phyloP scores from a whole-genome alignment of 768 basidiomycete species.

The Serpula lacrymans region DNA sequence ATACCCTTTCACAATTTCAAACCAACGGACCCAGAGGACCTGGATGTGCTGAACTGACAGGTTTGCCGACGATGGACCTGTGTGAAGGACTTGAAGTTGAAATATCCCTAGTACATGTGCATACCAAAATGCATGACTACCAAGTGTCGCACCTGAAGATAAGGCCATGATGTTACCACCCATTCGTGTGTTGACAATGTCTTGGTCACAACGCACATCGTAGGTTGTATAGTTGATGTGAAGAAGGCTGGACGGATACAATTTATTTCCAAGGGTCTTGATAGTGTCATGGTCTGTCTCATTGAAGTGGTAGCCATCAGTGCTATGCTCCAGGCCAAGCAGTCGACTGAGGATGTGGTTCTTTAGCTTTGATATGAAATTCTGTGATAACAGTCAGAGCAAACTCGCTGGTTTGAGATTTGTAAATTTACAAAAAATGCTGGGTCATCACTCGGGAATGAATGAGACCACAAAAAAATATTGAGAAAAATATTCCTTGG shows the following conservation, averaged over 20 bases:
- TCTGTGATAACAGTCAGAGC: too few relatives aligned
- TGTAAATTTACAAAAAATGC: too few relatives aligned
- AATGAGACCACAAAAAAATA: too few relatives aligned
- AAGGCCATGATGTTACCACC: constrained; percentile 22
- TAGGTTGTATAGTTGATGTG: constrained; percentile 32
- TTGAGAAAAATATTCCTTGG: too few relatives aligned
- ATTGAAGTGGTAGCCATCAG: constrained; percentile 6
- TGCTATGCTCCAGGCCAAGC: not conserved
- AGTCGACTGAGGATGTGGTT: constrained; percentile 7
- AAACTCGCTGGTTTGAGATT: too few relatives aligned
- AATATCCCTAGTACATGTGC: constrained; percentile 25
- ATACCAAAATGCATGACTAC: constrained; percentile 31
- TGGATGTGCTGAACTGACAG: constrained; percentile 13
- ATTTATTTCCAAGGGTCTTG: constrained; percentile 8
- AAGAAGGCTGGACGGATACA: constrained; percentile 20
- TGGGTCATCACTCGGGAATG: too few relatives aligned
- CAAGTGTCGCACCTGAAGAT: constrained; percentile 3
- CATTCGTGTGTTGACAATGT: constrained; percentile 13
- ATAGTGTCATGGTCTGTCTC: constrained; percentile 10
- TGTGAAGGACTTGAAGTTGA: constrained; percentile 20
- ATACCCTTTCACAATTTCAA: constrained; percentile 9
- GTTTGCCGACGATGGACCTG: not conserved
- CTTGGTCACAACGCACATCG: constrained; percentile 20
- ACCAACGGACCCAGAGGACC: constrained; percentile 36
- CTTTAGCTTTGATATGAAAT: not conserved